Evolutionary conservation across 257 asterid genomes (phyloP).

Genomic region (Ajuga chamaepitys): DNA sequence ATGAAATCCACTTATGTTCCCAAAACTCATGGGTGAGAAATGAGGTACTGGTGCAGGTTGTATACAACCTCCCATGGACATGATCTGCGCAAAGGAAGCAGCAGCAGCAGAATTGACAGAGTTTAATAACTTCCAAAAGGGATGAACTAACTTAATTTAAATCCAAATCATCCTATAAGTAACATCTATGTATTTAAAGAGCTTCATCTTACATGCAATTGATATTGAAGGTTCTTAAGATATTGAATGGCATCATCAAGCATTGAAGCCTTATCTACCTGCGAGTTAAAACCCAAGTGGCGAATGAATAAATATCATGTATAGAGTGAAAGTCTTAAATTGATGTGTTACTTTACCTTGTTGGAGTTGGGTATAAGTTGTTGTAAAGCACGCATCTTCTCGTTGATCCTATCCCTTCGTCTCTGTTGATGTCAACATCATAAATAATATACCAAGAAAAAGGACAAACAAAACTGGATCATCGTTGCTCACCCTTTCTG

Average conservation of each 20-base stretch:
- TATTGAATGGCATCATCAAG: constrained; percentile 93
- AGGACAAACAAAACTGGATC: background rate
- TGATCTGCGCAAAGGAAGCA: constrained; percentile 38
- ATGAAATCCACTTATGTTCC: constrained; percentile 38
- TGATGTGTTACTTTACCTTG: constrained; percentile 58
- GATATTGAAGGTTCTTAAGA: constrained; percentile 81
- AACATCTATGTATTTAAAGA: background rate
- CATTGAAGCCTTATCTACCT: constrained; percentile 92
- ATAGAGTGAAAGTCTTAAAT: background rate
- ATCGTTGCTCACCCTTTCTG: constrained; percentile 65
- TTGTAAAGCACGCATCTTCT: constrained; percentile 90
- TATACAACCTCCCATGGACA: constrained; percentile 85
- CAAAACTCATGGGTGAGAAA: constrained; percentile 38
- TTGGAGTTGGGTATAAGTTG: constrained; percentile 90
- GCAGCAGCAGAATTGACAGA: background rate
- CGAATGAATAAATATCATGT: background rate
- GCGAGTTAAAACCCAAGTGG: constrained; percentile 3
- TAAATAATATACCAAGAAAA: background rate
- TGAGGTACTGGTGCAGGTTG: constrained; percentile 53
- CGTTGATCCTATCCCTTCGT: constrained; percentile 79
- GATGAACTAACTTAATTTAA: background rate
- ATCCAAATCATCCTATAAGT: too few species aligned
- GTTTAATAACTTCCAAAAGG: background rate
- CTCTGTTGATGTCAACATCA: constrained; percentile 43
- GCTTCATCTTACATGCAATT: constrained; percentile 59